These are phyloP conservation scores for Backusella psychrophila DNA, from an alignment of 192 early-diverging fungal genomes.

Conservation along the genomic window DNA sequence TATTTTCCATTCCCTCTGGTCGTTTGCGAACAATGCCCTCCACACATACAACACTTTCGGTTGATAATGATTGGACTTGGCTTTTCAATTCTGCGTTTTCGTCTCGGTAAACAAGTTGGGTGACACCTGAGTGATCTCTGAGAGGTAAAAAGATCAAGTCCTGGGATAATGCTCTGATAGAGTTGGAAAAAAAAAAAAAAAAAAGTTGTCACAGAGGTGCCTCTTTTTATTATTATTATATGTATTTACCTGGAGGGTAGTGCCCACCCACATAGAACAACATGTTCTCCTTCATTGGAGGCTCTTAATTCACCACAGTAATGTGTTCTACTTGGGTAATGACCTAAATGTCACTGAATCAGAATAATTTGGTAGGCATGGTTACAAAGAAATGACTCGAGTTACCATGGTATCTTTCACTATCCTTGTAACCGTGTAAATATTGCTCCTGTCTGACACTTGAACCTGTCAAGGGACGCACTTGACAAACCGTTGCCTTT, in stretches of 20 bases:
- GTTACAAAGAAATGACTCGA: neutral
- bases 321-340: constrained; percentile 63
- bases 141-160: constrained; percentile 76
- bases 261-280: constrained; percentile 79
- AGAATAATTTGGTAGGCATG: too few relatives aligned
- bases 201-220: neutral
- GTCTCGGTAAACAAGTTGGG: constrained; percentile 67
- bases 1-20: constrained; percentile 46
- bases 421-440: constrained; percentile 20
- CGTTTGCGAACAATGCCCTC: constrained; percentile 62
- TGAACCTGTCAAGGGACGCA: neutral
- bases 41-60: constrained; percentile 73
- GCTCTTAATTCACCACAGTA: constrained; percentile 71
- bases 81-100: constrained; percentile 14
- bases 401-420: constrained; percentile 20
- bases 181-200: constrained; percentile 5
- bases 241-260: constrained; percentile 51
- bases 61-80: constrained; percentile 51
- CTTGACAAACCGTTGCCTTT: neutral
- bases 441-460: neutral
- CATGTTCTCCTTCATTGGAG: constrained; percentile 57
- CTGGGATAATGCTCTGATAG: constrained; percentile 60
- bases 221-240: neutral
- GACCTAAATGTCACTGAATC: neutral
- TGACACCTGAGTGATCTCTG: constrained; percentile 71